Evolutionary conservation across 2,329 filamentous ascomycete species (phyloP), one percentile per base, ranked within the genome.

Genomic region (Neonectria faginata): DNA sequence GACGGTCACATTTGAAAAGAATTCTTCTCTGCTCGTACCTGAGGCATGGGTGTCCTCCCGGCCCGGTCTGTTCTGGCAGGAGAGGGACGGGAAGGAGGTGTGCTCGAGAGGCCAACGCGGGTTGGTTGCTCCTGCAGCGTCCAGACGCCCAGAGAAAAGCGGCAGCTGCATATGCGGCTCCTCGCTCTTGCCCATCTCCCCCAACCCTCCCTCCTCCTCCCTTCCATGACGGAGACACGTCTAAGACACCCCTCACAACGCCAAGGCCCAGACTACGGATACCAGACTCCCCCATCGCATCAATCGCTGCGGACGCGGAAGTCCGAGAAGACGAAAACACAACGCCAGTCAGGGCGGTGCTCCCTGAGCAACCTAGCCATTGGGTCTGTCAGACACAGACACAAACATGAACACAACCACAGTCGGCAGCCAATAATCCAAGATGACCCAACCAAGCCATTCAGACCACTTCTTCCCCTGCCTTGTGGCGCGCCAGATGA

Each of bases 151-250:
- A 50, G 27, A 12, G 10, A 7, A 41, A 16, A 41, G 39, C 39
- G 10, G 12, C 14, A 60, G 53, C 41, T 65, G 67, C 67, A 65
- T 57, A 59, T 66, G 60, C 62, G 63, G 65, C 64, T 63, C 57
- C 60, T 66, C 29, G 58, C 52, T 54, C 44, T 60, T 55, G 67
- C 54, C 61, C 63, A 47, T 60, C 57, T 66, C 62, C 57, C 57
- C 52, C 62, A 64, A 69, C 57, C 69, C 66, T 33, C 29, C 48
- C 31, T 11, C 22, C 27, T 51, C 33, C 36, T 39, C 36, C 36
- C 36, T 39, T 39, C 36, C 36, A n/a, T 39, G 36, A 39, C 36
- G 36, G 27, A 29, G 36, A 16, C 16, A 45, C 25, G 14, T n/a
- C 25, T 27, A 16, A 39, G 36, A 39, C 36, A 56, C 41, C 14